A percentile compares a stretch with the other conserved stretches of the same genome.
Evolutionary conservation across 129 eudicot genomes (phyloP).

Genomic region (Lactuca saligna): DNA sequence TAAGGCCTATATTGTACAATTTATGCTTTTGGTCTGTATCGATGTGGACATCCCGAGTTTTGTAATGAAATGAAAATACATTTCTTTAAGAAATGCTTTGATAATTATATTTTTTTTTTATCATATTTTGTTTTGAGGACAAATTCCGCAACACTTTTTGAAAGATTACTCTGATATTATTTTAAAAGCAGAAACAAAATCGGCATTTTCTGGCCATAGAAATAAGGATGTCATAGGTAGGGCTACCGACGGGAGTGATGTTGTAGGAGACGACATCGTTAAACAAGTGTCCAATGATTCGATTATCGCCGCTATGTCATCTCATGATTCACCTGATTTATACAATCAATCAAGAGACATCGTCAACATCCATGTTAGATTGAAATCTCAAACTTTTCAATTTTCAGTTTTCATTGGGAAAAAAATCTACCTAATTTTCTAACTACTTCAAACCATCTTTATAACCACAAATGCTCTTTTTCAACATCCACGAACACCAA

Average conservation of each 20-base stretch:
- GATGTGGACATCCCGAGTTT: too few species aligned
- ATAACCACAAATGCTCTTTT: conserved; percentile 11
- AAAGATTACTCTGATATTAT: too few species aligned
- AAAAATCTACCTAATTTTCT: neutral
- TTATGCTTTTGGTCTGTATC: too few species aligned
- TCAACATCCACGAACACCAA: neutral
- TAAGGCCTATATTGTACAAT: too few species aligned
- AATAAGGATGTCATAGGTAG: too few species aligned
- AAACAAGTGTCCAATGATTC: conserved; percentile 49
- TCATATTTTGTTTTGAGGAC: too few species aligned
- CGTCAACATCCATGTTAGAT: conserved; percentile 27
- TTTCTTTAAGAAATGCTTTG: too few species aligned
- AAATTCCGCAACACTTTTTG: too few species aligned
- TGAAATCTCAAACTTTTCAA: neutral
- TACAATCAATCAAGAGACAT: conserved; percentile 31
- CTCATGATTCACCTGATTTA: conserved; percentile 48
- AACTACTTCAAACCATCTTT: neutral
- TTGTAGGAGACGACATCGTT: conserved; percentile 40
- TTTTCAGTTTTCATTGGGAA: neutral
- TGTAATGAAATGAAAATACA: too few species aligned
- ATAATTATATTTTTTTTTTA: too few species aligned
- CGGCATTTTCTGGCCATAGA: too few species aligned
- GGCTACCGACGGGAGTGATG: conserved; percentile 25
- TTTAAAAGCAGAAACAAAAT: too few species aligned
- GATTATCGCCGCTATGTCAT: conserved; percentile 44